Evolutionary conservation across 805 yeast genomes (phyloP).

Genomic region (Candida chauliodis): DNA sequence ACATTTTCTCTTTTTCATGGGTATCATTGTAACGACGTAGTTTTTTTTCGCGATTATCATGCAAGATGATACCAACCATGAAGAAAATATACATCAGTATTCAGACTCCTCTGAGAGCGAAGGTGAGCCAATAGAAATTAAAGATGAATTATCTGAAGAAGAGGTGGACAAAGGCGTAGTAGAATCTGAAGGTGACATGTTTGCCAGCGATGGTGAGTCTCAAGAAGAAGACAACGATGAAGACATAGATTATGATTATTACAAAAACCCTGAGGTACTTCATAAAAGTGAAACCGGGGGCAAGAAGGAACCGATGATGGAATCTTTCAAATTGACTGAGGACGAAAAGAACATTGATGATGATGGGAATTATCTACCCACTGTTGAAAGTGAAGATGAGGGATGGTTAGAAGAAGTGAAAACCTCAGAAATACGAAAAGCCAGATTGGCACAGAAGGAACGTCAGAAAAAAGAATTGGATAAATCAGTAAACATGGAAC

Average conservation of each 20-base stretch:
- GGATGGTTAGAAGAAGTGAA: conserved; percentile 16
- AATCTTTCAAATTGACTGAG: conserved; percentile 56
- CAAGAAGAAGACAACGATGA: conserved; percentile 20
- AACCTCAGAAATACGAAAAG: conserved; percentile 23
- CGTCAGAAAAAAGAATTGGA: conserved; percentile 19
- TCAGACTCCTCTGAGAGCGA: conserved; percentile 23
- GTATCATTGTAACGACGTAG: no score
- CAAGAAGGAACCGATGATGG: conserved; percentile 43
- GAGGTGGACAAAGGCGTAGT: conserved; percentile 13
- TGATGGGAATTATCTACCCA: conserved; percentile 51
- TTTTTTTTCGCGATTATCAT: not conserved
- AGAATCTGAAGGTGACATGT: conserved; percentile 26
- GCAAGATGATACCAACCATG: not conserved
- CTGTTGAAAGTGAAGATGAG: conserved; percentile 24
- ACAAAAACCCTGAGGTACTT: conserved; percentile 24
- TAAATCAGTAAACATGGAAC: conserved; percentile 12
- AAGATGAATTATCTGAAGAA: conserved; percentile 40
- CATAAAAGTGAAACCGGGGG: conserved; percentile 9
- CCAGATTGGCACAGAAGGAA: conserved; percentile 45
- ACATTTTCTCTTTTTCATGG: not conserved
- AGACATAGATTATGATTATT: conserved; percentile 21
- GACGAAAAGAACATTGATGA: conserved; percentile 65
- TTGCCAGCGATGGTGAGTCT: conserved; percentile 24
- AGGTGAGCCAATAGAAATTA: conserved; percentile 7
- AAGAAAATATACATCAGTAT: conserved; percentile 8